Conservation (phyloP, 192 early-diverging fungal species). For the Kickxella alabastrina region DNA sequence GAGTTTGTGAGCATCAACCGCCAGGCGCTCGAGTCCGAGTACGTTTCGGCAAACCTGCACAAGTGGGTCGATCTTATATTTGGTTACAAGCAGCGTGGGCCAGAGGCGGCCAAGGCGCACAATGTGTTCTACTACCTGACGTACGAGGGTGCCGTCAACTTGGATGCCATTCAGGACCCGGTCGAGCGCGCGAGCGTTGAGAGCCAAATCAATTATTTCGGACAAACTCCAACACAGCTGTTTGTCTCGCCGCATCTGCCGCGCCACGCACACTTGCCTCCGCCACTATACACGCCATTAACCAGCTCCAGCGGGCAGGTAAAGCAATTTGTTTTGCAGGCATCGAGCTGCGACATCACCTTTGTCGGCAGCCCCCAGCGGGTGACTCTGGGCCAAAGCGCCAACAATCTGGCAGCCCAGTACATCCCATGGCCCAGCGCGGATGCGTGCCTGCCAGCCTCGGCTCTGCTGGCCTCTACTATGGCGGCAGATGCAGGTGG, state of each 20-base stretch:
- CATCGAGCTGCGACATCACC: conserved; percentile 15
- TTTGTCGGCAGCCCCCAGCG: conserved; percentile 25
- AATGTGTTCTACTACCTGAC: conserved; percentile 97
- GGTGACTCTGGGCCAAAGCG: not conserved
- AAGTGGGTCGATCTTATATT: conserved; percentile 96
- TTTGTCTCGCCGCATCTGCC: conserved; percentile 81
- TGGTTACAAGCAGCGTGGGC: conserved; percentile 92
- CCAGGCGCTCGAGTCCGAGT: conserved; percentile 73
- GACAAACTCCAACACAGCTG: conserved; percentile 89
- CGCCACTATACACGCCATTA: conserved; percentile 18
- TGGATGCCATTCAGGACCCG: conserved; percentile 84
- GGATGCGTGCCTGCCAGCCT: not conserved
- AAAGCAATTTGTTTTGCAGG: conserved; percentile 39
- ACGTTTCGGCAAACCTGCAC: conserved; percentile 83
- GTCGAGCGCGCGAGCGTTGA: conserved; percentile 85
- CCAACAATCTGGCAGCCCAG: not conserved
- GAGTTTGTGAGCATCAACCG: conserved; percentile 84
- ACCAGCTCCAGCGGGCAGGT: conserved; percentile 22
- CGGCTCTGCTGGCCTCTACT: not conserved
- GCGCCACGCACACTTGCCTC: conserved; percentile 12
- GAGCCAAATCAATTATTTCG: conserved; percentile 96
- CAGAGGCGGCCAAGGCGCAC: conserved; percentile 74
- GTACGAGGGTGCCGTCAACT: conserved; percentile 93
- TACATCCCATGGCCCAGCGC: not conserved
- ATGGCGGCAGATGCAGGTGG: not conserved